Conservation (phyloP, 345 rosid species). For the Ceriops zippeliana region DNA sequence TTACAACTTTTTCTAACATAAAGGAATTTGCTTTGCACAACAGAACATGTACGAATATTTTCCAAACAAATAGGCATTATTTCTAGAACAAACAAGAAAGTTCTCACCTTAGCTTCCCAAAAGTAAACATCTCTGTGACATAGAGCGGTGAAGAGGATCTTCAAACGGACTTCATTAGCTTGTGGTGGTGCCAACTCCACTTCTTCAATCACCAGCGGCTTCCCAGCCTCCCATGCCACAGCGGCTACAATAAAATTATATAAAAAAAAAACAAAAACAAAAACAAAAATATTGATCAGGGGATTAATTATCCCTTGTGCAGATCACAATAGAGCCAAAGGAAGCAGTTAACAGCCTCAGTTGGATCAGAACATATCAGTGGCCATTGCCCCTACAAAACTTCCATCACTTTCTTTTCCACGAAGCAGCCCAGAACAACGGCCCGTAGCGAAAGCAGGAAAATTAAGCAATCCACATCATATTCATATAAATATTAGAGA, state of each 20-base stretch:
- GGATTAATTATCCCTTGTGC: not conserved
- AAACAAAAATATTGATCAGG: not conserved
- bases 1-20: too few relatives aligned
- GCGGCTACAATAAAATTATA: constrained; percentile 44
- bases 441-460: too few relatives aligned
- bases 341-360: not conserved
- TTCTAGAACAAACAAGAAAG: not conserved
- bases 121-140: constrained; percentile 93
- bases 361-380: too few relatives aligned
- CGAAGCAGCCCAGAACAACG: too few relatives aligned
- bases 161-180: constrained; percentile 71
- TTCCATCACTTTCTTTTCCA: too few relatives aligned
- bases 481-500: too few relatives aligned
- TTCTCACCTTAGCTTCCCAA: constrained; percentile 88
- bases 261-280: too few relatives aligned
- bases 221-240: constrained; percentile 91
- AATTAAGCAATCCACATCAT: too few relatives aligned
- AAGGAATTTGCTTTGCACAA: too few relatives aligned
- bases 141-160: constrained; percentile 71
- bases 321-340: not conserved
- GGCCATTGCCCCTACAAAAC: too few relatives aligned
- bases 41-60: too few relatives aligned
- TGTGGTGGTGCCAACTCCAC: constrained; percentile 93
- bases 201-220: constrained; percentile 77
- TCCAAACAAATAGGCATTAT: too few relatives aligned